Percentiles rank a stretch among this genome's conserved stretches.
phyloP scores from a whole-genome alignment of 2,329 filamentous ascomycete genomes.

The Ophiocordyceps sinensis region DNA sequence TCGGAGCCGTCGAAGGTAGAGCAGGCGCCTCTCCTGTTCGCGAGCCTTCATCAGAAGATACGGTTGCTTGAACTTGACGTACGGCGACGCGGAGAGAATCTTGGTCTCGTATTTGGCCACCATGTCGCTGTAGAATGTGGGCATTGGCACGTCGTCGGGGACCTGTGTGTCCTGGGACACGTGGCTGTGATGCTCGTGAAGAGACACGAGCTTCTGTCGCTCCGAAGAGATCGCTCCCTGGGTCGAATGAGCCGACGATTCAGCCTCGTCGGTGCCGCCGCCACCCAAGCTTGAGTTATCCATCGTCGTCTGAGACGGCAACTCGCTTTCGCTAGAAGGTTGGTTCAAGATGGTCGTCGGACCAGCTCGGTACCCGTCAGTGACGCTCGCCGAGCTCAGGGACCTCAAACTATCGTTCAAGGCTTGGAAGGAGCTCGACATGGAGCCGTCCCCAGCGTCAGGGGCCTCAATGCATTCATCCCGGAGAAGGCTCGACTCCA shows the following conservation, averaged over 20 bases:
- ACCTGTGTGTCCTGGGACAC: conserved; percentile 39
- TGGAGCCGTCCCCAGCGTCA: conserved; percentile 33
- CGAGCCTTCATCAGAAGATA: conserved; percentile 86
- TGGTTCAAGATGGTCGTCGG: conserved; percentile 19
- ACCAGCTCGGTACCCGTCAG: conserved; percentile 13
- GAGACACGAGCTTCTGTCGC: conserved; percentile 14
- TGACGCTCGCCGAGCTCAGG: conserved; percentile 14
- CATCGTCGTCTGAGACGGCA: conserved; percentile 16
- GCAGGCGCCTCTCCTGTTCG: conserved; percentile 74
- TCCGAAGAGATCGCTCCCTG: conserved; percentile 8
- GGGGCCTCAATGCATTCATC: conserved; percentile 86
- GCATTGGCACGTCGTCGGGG: conserved; percentile 68
- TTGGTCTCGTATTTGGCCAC: conserved; percentile 88
- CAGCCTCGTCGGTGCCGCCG: conserved; percentile 14
- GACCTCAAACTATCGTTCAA: conserved; percentile 24
- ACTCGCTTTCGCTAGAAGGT: conserved; percentile 22
- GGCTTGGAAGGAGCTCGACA: conserved; percentile 24
- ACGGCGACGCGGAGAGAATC: conserved; percentile 86
- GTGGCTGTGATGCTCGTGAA: conserved; percentile 30
- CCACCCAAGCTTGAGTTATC: conserved; percentile 14
- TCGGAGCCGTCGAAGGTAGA: conserved; percentile 67
- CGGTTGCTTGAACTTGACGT: conserved; percentile 88
- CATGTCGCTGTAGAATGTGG: conserved; percentile 90
- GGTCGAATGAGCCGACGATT: conserved; percentile 10
- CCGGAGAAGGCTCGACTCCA: conserved; percentile 86